Percentiles rank a stretch among this genome's conserved stretches.
phyloP scores from a whole-genome alignment of 192 early-diverging fungal species.

The Rhizoclosmatium sp. region DNA sequence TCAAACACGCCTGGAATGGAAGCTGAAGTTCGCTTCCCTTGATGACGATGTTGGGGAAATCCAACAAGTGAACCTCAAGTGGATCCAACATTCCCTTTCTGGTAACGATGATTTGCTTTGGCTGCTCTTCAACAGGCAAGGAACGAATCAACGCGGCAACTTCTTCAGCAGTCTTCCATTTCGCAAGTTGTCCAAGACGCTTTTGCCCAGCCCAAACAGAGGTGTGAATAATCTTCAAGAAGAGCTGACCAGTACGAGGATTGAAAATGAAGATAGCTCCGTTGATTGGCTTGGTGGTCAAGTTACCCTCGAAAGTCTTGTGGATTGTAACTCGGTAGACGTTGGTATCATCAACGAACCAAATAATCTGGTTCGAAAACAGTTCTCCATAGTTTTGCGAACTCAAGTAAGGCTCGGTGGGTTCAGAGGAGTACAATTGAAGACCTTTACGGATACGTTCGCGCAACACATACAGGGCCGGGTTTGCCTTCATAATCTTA shows the following conservation, averaged over 20 bases:
- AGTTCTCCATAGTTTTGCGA: slow-evolving; percentile 91
- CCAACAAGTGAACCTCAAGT: slow-evolving; percentile 92
- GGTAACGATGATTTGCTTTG: slow-evolving; percentile 98
- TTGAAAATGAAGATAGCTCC: slow-evolving; percentile 99
- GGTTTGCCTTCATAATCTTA: slow-evolving; percentile 99
- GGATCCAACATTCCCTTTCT: slow-evolving; percentile 99
- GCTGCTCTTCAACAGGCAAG: slow-evolving; percentile 98
- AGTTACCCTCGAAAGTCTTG: slow-evolving; percentile 99
- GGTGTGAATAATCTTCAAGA: slow-evolving; percentile 99
- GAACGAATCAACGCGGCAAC: slow-evolving; percentile 98
- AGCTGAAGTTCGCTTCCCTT: slow-evolving; percentile 97
- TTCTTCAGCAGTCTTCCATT: slow-evolving; percentile 99
- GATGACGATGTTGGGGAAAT: slow-evolving; percentile 99
- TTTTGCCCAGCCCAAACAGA: slow-evolving; percentile 99
- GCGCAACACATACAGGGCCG: slow-evolving; percentile 94
- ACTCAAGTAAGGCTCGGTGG: slow-evolving; percentile 96
- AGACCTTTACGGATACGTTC: slow-evolving; percentile 99
- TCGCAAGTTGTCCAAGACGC: slow-evolving; percentile 97
- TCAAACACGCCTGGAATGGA: slow-evolving; percentile 96
- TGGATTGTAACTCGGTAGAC: slow-evolving; percentile 99
- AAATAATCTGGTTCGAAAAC: slow-evolving; percentile 98
- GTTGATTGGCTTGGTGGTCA: slow-evolving; percentile 99
- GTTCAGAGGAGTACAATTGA: slow-evolving; percentile 98
- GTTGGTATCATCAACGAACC: slow-evolving; percentile 99
- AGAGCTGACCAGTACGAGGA: slow-evolving; percentile 97